Evolutionary conservation across 2,329 filamentous ascomycete genomes (phyloP), one percentile per base, ranked within the genome.

Genomic region (Aphanocladium album): DNA sequence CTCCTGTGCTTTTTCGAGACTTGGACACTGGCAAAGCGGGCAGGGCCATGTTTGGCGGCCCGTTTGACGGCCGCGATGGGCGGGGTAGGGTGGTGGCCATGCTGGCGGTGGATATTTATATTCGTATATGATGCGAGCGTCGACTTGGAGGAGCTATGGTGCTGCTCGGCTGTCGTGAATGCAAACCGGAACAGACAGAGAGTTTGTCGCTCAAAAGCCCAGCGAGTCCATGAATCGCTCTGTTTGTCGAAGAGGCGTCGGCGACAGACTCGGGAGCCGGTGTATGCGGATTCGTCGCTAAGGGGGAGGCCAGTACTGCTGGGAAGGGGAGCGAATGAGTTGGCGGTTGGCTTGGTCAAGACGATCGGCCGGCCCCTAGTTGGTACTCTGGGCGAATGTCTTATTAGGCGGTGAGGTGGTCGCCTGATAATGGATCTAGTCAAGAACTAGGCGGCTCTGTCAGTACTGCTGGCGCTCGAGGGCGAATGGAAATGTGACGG

Each of bases 21-120:
- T 91, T 95, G 50, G 80, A 75, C 19, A 89, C 79, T 30, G 91
- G 90, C 52, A 96, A 77, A 47, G 89, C 87, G 47, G 91, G 90
- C 25, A 95, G 78, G 30, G 88, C 84, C 64, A 86, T 83, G 33
- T 84, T 86, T 17, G 91, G 89, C 53, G 91, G 89, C 62, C 86
- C 88, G 67, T 87, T 79, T 9, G 88, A 86, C 27, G 86, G 83
- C 73, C 88, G 83, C 19, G 88, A 82, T 27, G 86, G 82, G 72
- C 86, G 83, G 58, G 89, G 88, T 55, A 90, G 79, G 47, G 88
- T 79, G 58, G 87, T 86, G 60, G 83, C 74, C 80, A 84, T 84
- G 62, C 46, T 57, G 41, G 43, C 55, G 41, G 51, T 56, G 25
- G 47, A 37, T 46, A 46, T 25, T 14, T 56, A 25, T 45, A 50